Percentiles rank a stretch among this genome's conserved stretches.
These are phyloP conservation scores for Eucalyptus grandis DNA, from an alignment of 345 rosid genomes.

Conservation along the genomic window DNA sequence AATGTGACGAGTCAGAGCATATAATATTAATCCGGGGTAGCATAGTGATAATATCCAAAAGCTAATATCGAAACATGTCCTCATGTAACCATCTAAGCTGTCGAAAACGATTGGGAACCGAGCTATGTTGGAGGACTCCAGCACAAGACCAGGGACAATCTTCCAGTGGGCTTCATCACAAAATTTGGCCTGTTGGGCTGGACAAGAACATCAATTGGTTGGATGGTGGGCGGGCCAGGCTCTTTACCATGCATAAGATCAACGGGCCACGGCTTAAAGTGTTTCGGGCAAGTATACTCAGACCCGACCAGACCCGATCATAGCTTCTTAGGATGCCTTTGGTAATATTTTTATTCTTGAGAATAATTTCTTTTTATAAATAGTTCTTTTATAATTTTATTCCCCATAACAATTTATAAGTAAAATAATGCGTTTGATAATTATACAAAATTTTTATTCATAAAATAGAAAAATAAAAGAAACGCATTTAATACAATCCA, in stretches of 20 bases:
- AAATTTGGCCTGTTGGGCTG: background rate
- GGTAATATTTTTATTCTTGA: fast-evolving
- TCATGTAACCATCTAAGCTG: background rate
- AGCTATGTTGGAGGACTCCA: background rate
- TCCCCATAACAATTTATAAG: fast-evolving
- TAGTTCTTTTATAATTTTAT: too few relatives aligned
- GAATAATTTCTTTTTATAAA: too few relatives aligned
- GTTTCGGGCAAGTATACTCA: background rate
- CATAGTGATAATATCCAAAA: background rate
- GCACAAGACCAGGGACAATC: background rate
- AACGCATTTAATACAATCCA: too few relatives aligned
- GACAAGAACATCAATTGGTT: background rate
- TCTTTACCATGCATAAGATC: background rate
- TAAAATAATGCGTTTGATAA: fast-evolving
- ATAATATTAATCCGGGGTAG: background rate
- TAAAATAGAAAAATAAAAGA: too few relatives aligned
- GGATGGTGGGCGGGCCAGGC: background rate
- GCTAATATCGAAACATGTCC: background rate
- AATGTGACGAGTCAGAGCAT: background rate
- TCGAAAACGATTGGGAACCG: background rate
- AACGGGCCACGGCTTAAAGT: background rate
- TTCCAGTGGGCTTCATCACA: background rate
- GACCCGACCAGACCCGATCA: background rate
- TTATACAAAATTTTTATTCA: fast-evolving
- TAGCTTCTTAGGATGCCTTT: background rate